Evolutionary conservation across 2,329 filamentous ascomycete species (phyloP), one percentile per base, ranked within the genome.

Genomic region (Phialemoniopsis sp.): DNA sequence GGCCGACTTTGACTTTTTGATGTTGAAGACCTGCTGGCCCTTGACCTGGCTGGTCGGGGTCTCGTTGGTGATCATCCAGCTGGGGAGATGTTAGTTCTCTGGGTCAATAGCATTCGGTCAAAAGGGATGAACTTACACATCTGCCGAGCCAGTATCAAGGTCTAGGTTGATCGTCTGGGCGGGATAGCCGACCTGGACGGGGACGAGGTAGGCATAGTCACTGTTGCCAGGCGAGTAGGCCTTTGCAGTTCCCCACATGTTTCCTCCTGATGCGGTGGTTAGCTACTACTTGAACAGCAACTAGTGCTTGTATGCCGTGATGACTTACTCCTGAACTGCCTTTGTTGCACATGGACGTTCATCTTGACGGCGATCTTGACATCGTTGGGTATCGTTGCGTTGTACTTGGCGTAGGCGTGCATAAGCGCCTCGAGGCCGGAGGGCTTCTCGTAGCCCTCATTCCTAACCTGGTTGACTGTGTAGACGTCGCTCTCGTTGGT

Each of bases 21-120:
- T 60, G 32, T 59, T 48, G 44, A 64, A 71, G 28, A 63, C 39
- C 12, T 52, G 49, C 34, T 70, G 66, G 3, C 62, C 63, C 15
- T 50, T 52, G n/a, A 60, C 49, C 34, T 65, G 50, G 6, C 36
- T 44, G 9, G 18, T 12, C 7, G 59, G 56, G 2, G 59, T 62
- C 43, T 62, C 54, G 21, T 50, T 50, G 35, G 60, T 64, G 45
- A 70, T 70, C 1, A 72, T 68, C 68, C 68, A 69, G 13, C 39
- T 41, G 34, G 3, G 19, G n/a, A 7, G 28, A n/a, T 31, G 8
- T 14, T 13, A 26, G 21, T 10, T n/a, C 21, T 26, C 6, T 2
- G 13, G 8, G 13, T n/a, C n/a, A 18, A 10, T 4, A 32, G 13
- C n/a, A 32, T 14, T 31, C 8, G 15, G 9, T 4, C n/a, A 13